Base-by-base conservation (phyloP, 2,329 filamentous ascomycete genomes). In the Basipetospora sp. region DNA sequence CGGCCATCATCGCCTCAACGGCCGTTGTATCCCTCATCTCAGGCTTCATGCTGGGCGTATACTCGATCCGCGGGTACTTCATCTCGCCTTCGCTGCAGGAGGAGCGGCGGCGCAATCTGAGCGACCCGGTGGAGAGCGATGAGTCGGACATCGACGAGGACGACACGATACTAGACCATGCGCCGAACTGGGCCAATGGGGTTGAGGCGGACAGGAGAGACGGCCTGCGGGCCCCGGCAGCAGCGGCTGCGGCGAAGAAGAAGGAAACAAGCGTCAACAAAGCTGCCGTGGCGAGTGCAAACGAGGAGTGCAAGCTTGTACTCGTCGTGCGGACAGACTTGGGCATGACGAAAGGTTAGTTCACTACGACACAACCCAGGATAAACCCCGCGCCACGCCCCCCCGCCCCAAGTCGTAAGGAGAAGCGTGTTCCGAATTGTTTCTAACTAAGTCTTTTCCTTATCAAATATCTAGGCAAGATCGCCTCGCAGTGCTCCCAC, bases 271-370 rank as follows among this genome's bases (percentile, higher is more conserved):
- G 3, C 16, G 22, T 4, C n/a, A n/a, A 44, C 45, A 15, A 44
- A 42, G 16, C 48, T 48, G 30, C 45, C 48, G 51, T 51, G 30
- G 50, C 48, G 15, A 63, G 57, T 28, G 42, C 47, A 32, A 67
- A 63, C 17, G 87, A 94, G 58, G 87, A 94, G 57, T 94, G 88
- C 65, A 96, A 96, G 63, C 67, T 96, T 41, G 84, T 94, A 11
- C 65, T 98, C 25, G 84, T 94, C 4, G 88, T 96, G 39, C 67
- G 90, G 53, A 94, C 85, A 14, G 90, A 98, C 62, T 60, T 98
- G 50, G 88, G 88, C 50, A 98, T 98, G 90, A 90, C 82, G 8
- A 96, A 94, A 63, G 88, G 88, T 90, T 64, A 30, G 65, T 56
- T 25, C n/a, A n/a, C n/a, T n/a, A n/a, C n/a, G n/a, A n/a, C n/a